Base-by-base conservation (phyloP, 176 grass and related monocot species). In the Triticum monococcum region DNA sequence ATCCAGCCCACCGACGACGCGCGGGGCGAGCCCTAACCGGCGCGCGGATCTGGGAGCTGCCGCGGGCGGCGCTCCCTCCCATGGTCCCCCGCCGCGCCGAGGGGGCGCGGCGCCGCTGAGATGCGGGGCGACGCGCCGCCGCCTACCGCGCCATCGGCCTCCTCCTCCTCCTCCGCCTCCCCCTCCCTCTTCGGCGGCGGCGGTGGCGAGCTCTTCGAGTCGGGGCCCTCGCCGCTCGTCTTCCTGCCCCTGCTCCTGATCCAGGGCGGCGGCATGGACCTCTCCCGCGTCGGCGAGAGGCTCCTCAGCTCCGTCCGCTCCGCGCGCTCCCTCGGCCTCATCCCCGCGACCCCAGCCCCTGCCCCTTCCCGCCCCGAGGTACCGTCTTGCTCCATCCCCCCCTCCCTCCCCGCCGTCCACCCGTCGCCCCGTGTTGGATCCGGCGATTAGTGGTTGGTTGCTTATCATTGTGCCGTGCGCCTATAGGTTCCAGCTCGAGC, bases 211-310 rank as follows among this genome's bases (percentile, higher is more conserved):
- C 65, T 93, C 40, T 92, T 99, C 81, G 92, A 93, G 69, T 80
- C 89, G 37, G 77, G 85, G 25, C 97, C 92, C 20, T 89, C 90
- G 33, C 97, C 97, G 22, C 87, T 99, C 62, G 92, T 99, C 24
- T 99, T 99, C 87, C 97, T 99, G 61, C 94, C 97, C 71, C 87
- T 99, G 85, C 97, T 99, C 69, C 87, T 99, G 85, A 94, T 99
- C 90, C 94, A 99, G 81, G 90, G 94, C 32, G 92, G 97, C 41
- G 94, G 97, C 81, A 99, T 99, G 97, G 97, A 99, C 93, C 90
- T 99, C 57, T 99, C 97, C 28, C 87, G 94, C 83, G 97, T 99
- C 71, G 92, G 97, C 72, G 97, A 99, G 92, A 99, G 89, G 92
- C 81, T 99, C 68, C 87, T 99, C 87, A 99, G 92, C 89, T 99